Evolutionary conservation across 805 yeast species (phyloP).

Genomic region (Candida peoriensis): DNA sequence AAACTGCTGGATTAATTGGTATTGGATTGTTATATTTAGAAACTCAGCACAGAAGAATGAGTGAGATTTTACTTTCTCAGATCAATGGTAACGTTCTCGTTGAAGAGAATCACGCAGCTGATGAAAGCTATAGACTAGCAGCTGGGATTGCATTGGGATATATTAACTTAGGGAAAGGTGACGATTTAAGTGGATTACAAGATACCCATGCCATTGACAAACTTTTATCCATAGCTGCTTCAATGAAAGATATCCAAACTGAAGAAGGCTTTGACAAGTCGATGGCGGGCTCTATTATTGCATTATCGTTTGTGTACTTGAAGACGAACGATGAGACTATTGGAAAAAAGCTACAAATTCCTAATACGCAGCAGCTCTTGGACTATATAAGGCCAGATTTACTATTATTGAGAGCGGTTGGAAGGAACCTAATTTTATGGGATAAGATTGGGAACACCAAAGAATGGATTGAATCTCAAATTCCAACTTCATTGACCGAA

Average conservation of each 20-base stretch:
- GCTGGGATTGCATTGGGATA: slow-evolving; percentile 88
- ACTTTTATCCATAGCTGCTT: slow-evolving; percentile 51
- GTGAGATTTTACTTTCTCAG: slow-evolving; percentile 71
- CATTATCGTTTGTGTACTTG: slow-evolving; percentile 69
- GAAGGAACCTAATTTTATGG: slow-evolving; percentile 26
- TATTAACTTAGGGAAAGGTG: slow-evolving; percentile 75
- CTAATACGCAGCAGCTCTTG: slow-evolving; percentile 51
- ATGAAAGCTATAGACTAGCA: slow-evolving; percentile 79
- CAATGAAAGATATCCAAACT: slow-evolving; percentile 60
- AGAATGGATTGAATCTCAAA: slow-evolving; percentile 31
- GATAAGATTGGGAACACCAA: slow-evolving; percentile 12
- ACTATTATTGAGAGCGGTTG: slow-evolving; percentile 57
- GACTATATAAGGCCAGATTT: slow-evolving; percentile 76
- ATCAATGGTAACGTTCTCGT: slow-evolving; percentile 48
- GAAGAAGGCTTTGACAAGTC: slow-evolving; percentile 55
- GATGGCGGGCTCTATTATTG: slow-evolving; percentile 68
- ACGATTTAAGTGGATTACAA: slow-evolving; percentile 48
- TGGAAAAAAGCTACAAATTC: slow-evolving; percentile 58
- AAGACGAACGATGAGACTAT: slow-evolving; percentile 55
- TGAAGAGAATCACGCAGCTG: slow-evolving; percentile 50
- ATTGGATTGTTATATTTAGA: slow-evolving; percentile 79
- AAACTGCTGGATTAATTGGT: slow-evolving; percentile 88
- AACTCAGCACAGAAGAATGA: slow-evolving; percentile 81
- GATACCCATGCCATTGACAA: slow-evolving; percentile 62
- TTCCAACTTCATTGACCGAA: slow-evolving; percentile 44